These are phyloP conservation scores for Cronartium ribicola DNA, from an alignment of 1,284 basidiomycete species.

Conservation along the genomic window DNA sequence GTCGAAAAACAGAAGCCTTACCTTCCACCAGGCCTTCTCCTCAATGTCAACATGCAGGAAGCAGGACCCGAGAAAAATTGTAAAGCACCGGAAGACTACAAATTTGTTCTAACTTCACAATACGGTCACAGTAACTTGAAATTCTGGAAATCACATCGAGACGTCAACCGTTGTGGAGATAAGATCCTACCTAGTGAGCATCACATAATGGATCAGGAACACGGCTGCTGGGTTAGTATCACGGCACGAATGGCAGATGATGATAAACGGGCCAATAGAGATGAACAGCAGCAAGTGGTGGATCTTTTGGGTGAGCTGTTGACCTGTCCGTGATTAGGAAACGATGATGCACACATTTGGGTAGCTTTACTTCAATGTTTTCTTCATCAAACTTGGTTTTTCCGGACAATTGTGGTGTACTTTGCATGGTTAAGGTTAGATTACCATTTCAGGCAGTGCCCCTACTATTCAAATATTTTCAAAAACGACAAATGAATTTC, in stretches of 20 bases:
- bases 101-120: constrained; percentile 5
- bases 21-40: not conserved
- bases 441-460: no score
- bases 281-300: not conserved
- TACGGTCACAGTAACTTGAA: not conserved
- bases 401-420: no score
- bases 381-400: no score
- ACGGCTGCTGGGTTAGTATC: constrained; percentile 12
- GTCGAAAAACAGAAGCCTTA: not conserved
- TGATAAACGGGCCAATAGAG: not conserved
- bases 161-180: not conserved
- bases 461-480: no score
- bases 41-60: constrained; percentile 1
- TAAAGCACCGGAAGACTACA: not conserved
- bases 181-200: constrained; percentile 7
- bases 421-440: no score
- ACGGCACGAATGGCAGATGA: not conserved
- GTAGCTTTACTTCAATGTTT: no score
- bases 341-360: not conserved
- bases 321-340: not conserved
- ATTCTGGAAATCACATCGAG: not conserved
- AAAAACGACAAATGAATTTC: no score
- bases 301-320: not conserved
- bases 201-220: not conserved
- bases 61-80: not conserved